Base-by-base conservation (phyloP, 2,329 filamentous ascomycete species). In the Xylaria multiplex region DNA sequence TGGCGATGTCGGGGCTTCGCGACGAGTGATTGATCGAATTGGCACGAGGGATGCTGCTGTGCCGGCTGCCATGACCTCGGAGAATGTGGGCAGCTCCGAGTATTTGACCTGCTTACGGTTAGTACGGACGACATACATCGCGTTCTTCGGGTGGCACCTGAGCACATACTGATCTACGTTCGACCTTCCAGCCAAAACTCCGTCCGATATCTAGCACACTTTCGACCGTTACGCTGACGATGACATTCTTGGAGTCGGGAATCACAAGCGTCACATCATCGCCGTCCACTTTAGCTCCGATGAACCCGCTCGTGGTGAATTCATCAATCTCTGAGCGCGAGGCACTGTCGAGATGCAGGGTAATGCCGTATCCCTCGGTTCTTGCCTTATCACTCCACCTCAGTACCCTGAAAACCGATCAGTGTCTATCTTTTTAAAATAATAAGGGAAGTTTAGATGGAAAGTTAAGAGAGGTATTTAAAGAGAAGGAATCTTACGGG, bases 241-340 rank as follows among this genome's bases (percentile, higher is more conserved):
- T 97, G 46, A 96, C 92, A 74, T 90, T 93, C 75, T 89, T 90
- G 74, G 91, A 95, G 79, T 96, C 91, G 0, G 95, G 94, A n/a
- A 96, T 90, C 5, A 96, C 89, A 2, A 98, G 82, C 7, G 91
- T 95, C 11, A 91, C 83, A 35, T 86, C 80, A 4, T 83, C 81
- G 32, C 84, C 86, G 49, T 88, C 82, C 62, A 85, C 85, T 71
- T 86, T 84, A 6, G 92, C 91, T 3, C 93, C 96, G 70, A 98
- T 91, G 79, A 99, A 98, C 0, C 93, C 95, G 69, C 91, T 94
- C 0, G 96, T 98, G 71, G 91, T 96, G 77, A 98, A 99, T 84
- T 99, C 95, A 75, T 99, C 95, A 68, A 99, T 88, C 78, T 96
- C 93, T 66, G 88, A 90, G 72, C 94, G 87, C 9, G 88, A 92